Conservation (phyloP, 2,329 filamentous ascomycete species). For the Pseudogymnoascus verrucosus region DNA sequence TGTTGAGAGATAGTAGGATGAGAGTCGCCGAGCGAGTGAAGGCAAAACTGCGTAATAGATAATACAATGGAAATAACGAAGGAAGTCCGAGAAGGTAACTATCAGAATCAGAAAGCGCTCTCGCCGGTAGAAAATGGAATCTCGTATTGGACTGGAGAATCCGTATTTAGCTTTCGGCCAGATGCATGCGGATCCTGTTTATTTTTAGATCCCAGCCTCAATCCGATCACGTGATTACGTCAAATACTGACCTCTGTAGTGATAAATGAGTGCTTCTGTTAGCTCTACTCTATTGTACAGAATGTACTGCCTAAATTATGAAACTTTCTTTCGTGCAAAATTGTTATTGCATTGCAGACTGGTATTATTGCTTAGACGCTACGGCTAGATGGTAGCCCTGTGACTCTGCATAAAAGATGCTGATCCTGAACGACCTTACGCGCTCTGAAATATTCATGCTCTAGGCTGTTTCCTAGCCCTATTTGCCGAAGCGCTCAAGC, state of each 20-base stretch:
- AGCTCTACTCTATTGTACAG: not conserved
- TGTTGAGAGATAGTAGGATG: not conserved
- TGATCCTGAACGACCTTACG: not conserved
- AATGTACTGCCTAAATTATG: not conserved
- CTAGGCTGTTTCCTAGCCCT: not conserved
- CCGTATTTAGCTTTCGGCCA: constrained; percentile 1
- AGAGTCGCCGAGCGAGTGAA: constrained; percentile 10
- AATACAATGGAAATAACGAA: not conserved
- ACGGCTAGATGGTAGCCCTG: not conserved
- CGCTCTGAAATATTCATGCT: not conserved
- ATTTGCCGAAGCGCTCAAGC: not conserved
- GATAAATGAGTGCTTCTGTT: not conserved
- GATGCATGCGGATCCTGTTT: constrained; percentile 3
- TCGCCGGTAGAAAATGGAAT: not conserved
- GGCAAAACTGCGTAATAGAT: not conserved
- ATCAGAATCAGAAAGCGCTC: not conserved
- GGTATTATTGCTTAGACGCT: not conserved
- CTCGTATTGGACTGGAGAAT: not conserved
- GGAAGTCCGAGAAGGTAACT: not conserved
- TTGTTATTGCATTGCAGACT: not conserved
- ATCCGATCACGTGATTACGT: not conserved
- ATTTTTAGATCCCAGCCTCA: constrained; percentile 6
- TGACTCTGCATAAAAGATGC: not conserved
- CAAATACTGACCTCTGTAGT: not conserved
- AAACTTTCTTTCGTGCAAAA: not conserved